phyloP scores from a whole-genome alignment of 2,329 filamentous ascomycete species.

The Curvularia hawaiiensis region DNA sequence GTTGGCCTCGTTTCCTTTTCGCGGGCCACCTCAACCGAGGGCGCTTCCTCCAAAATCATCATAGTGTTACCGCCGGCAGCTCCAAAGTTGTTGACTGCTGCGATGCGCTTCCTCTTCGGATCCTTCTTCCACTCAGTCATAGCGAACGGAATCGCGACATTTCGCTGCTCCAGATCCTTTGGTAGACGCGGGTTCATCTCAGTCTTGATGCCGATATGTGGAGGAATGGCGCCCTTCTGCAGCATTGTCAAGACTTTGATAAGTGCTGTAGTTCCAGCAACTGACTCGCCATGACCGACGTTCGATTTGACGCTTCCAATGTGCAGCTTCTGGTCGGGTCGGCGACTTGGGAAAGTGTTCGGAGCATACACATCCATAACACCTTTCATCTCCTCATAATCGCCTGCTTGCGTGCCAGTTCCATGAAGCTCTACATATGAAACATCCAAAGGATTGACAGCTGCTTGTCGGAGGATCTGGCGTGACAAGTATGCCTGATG shows the following conservation, averaged over 20 bases:
- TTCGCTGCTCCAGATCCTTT: conserved; percentile 1
- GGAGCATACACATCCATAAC: conserved; percentile 21
- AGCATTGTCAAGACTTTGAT: conserved; percentile 45
- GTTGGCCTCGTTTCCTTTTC: not conserved
- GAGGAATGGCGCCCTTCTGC: conserved; percentile 29
- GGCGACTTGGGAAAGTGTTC: conserved; percentile 7
- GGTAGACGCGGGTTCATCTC: conserved; percentile 9
- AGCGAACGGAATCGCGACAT: conserved; percentile 3
- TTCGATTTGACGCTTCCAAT: conserved; percentile 42
- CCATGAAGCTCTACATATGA: conserved; percentile 40
- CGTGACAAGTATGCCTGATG: conserved; percentile 25
- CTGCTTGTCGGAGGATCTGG: conserved; percentile 37
- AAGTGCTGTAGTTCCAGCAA: conserved; percentile 37
- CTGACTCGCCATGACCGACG: conserved; percentile 46
- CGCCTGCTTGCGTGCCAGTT: conserved; percentile 36
- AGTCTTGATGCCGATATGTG: not conserved
- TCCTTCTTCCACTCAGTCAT: not conserved
- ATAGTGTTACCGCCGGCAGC: conserved; percentile 1
- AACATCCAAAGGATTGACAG: conserved; percentile 42
- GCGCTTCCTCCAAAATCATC: conserved; percentile 2
- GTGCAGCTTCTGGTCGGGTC: conserved; percentile 18
- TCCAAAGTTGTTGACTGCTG: conserved; percentile 3
- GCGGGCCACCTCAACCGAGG: conserved; percentile 8
- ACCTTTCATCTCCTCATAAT: conserved; percentile 26
- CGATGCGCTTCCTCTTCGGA: not conserved